Conservation (phyloP, 2,329 filamentous ascomycete species). For the Claviceps spartinae region DNA sequence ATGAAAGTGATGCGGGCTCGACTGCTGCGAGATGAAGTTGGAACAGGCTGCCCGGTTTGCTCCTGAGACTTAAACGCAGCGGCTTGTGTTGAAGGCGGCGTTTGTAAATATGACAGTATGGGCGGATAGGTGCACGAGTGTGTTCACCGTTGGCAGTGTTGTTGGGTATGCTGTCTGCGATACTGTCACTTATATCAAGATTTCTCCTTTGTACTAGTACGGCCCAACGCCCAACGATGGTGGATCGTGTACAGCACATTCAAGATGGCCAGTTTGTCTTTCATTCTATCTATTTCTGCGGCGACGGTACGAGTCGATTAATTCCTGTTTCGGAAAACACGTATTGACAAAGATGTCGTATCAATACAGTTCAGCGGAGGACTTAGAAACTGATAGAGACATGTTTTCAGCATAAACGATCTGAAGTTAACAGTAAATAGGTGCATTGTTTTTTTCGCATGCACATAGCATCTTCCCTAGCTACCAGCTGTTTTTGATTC, state of each 20-base stretch:
- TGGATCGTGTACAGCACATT: too few relatives aligned
- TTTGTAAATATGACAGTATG: not conserved
- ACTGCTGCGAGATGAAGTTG: slow-evolving; percentile 57
- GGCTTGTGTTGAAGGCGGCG: not conserved
- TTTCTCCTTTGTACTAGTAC: not conserved
- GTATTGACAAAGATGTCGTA: too few relatives aligned
- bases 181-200: not conserved
- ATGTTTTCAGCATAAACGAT: too few relatives aligned
- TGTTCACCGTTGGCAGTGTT: too few relatives aligned
- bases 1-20: slow-evolving; percentile 81
- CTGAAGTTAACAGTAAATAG: not conserved
- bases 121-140: not conserved
- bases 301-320: not conserved
- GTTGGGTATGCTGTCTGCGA: not conserved
- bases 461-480: not conserved
- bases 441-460: not conserved
- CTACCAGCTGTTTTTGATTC: not conserved
- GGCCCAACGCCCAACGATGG: not conserved
- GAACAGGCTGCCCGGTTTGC: slow-evolving; percentile 51
- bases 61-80: slow-evolving; percentile 1
- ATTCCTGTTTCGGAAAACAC: not conserved
- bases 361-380: too few relatives aligned
- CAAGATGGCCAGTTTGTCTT: not conserved
- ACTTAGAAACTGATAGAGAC: too few relatives aligned
- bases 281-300: not conserved